Evolutionary conservation across 2,329 filamentous ascomycete genomes (phyloP), one percentile per base, ranked within the genome.

Genomic region (Aspergillus glaucus): DNA sequence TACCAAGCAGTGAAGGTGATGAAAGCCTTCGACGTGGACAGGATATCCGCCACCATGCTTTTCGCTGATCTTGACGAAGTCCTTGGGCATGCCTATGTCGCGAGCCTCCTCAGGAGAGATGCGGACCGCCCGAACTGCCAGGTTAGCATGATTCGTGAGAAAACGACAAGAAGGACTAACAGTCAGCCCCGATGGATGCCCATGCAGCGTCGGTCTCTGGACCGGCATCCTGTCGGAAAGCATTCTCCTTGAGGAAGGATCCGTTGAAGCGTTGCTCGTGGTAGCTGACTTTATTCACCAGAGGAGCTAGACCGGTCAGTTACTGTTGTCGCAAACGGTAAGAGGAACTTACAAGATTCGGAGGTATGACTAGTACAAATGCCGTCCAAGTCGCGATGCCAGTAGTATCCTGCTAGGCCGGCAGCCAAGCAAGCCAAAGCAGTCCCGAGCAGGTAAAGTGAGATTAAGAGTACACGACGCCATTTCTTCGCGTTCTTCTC

Each of bases 141-240:
- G 4, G 1, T 2, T 4, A 4, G 1, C 39, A 10, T 9, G 19
- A 6, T 6, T n/a, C 12, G 8, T 22, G 10, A 24, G 14, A 9
- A 42, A 10, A 37, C 17, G 6, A 10, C 3, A 10, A 1, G 5
- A 17, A 26, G 15, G 3, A 55, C 74, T 52, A 51, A 80, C 77
- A 80, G 14, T 79, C 71, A 1, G 75, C 66, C 8, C 78, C 78
- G 0, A 80, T 54, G 2, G 70, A 68, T 19, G 67, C 71, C 80
- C 81, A 84, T 0, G 79, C 80, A 3, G 70, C 72, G 51, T 84
- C 81, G 0, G 81, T 79, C 45, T 79, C 76, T 0, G 76, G 73
- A 0, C 75, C 69, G 1, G 71, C 75, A 10, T 69, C 60, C 49
- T 73, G 68, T 1, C 80, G 75, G 57, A 77, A 84, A 14, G 77